Evolutionary conservation across 495 filamentous ascomycete genomes (phyloP), one percentile per base, ranked within the genome.

Genomic region (Penicillium simplicissimum): DNA sequence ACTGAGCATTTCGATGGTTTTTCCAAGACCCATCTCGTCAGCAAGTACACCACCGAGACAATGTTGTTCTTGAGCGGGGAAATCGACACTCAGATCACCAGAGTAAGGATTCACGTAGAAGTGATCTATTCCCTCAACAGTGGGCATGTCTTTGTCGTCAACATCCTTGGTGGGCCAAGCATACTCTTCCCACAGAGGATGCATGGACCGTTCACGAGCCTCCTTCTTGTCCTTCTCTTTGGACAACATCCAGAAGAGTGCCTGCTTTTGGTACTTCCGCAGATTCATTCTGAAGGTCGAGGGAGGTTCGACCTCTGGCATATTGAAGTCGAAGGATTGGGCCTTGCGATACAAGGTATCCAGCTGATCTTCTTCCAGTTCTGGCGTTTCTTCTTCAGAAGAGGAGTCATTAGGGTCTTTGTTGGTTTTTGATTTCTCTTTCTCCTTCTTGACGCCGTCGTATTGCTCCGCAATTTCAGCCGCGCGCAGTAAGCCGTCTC

Each of bases 61-160:
- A 71, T 94, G 90, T 63, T 98, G 95, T 61, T 98, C 90, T 71
- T 98, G 95, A 1, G 84, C 84, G 13, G 95, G 95, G 69, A 98
- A 98, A 4, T 93, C 84, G 1, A 98, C 76, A n/a, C 92, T 96
- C 42, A 98, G 76, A 64, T 98, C 95, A 15, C 96, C 95, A 6
- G 92, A 96, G 67, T 98, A 98, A 1, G 93, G 93, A 68, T 98
- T 98, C 64, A 97, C 88, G 68, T 97, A 98, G 71, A 98, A 98
- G 35, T 79, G 81, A 17, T 86, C 76, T 60, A 92, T 86, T 15
- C 81, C 82, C 9, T 80, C 74, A 17, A 93, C 81, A 19, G 60
- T 62, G 3, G 89, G 87, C 11, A 97, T 56, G 8, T 88, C 84
- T 51, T 90, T 83, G 63, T 92, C 91, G 58, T 98, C 91, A 37